Base-by-base conservation (phyloP, 2,329 filamentous ascomycete species). In the Hymenoscyphus repandus region DNA sequence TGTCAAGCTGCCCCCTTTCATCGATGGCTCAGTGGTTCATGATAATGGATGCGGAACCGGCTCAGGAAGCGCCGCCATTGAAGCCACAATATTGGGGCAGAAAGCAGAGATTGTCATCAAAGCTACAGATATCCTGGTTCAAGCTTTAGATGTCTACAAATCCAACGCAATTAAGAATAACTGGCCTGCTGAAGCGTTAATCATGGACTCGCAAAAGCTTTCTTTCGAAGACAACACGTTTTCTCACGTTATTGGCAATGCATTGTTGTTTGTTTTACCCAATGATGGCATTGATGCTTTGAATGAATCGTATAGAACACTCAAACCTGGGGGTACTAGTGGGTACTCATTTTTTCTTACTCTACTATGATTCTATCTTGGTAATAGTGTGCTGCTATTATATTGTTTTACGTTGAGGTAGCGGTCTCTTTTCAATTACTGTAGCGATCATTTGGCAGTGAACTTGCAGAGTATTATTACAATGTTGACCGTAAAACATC, bases 291-390 rank as follows among this genome's bases (percentile, higher is more conserved):
- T 47, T 34, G 79, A 80, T 1, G 92, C 91, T 0, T 73, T 96
- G 49, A 73, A 76, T 36, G 90, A 96, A 66, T 92, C 92, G 0
- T 83, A 83, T 70, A 82, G 92, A 10, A 88, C 96, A 3, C 77
- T 97, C 22, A 91, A 90, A 70, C 92, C 92, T 0, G 92, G 92
- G 41, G 92, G 92, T 57, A 86, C 96, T 1, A n/a, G n/a, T n/a
- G n/a, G n/a, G n/a, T n/a, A n/a, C n/a, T n/a, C n/a, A n/a, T n/a
- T n/a, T n/a, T n/a, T n/a, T n/a, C n/a, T n/a, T n/a, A n/a, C n/a
- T n/a, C n/a, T n/a, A n/a, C n/a, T n/a, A n/a, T n/a, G n/a, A n/a
- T n/a, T n/a, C n/a, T n/a, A n/a, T n/a, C n/a, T n/a, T n/a, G n/a
- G n/a, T n/a, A n/a, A n/a, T n/a, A n/a, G n/a, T n/a, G n/a, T n/a